Base-by-base conservation (phyloP, 306 rosid genomes). In the Abrus precatorius region DNA sequence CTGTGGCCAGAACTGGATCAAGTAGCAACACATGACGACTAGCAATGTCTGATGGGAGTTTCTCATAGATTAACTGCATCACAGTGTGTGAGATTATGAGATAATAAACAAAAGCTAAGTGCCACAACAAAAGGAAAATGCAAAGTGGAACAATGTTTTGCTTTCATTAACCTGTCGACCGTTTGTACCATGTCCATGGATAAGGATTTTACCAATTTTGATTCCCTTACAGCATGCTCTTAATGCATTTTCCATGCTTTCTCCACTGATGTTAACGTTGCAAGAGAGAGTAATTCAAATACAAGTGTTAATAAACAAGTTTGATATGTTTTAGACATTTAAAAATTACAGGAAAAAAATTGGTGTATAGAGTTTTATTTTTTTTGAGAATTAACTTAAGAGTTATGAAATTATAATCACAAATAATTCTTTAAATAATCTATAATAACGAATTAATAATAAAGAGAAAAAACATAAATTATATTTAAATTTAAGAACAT, bases 171-270 rank as follows among this genome's bases (percentile, higher is more conserved):
- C 98, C 94, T 94, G 95, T 29, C 90, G 87, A 27, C 97, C 97
- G 6, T 90, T 86, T 75, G 88, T 92, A 67, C 97, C 98, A 41
- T 92, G 94, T 71, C 98, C 87, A 76, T 89, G 98, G 75, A 94
- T 92, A 75, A 94, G 97, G 79, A 92, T 94, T 86, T 94, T 94
- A 20, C 98, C 98, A 65, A 94, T 94, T 84, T 94, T 94, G 86
- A 94, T 94, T 77, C 97, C 98, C 54, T 94, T 92, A 77, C 98
- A 94, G 14, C 98, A 94, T 69, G 97, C 98, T 70, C 98, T 86
- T 63, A 94, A 75, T 68, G 98, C 98, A 56, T 94, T 94, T 85
- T 94, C 98, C 98, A 94, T 94, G 86, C 98, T 94, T 89, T 94
- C 98, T 43, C 98, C 98, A 76, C 98, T 94, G 80, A 50, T 9